Base-by-base conservation (phyloP, 2,329 filamentous ascomycete species). In the Diplodia scrobiculata region DNA sequence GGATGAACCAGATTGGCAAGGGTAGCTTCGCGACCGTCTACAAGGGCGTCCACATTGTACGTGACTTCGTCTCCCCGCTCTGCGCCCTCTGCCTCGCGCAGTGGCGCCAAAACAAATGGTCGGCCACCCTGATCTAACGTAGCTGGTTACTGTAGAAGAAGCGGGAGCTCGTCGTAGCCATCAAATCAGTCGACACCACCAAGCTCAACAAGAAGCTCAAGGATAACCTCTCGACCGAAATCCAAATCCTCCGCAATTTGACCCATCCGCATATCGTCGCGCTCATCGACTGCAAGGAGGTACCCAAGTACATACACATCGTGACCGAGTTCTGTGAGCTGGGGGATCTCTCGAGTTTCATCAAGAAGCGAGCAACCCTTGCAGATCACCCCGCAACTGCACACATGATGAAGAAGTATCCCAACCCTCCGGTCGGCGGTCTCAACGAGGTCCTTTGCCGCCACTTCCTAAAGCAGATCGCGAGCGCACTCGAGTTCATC, bases 321-420 rank as follows among this genome's bases (percentile, higher is more conserved):
- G 89, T 98, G 69, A 99, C 98, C 94, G 95, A 99, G 80, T 98
- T 96, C 79, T 98, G 95, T 80, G 92, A 96, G 75, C 85, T 99
- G 48, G 94, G 95, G 25, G 95, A 99, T 75, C 81, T 99, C 67
- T 96, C 95, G 11, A 84, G 94, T 64, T 98, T 99, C 79, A 97
- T 99, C 81, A 96, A 95, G 84, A 96, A 95, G 80, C 87, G 94
- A 68, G 88, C 94, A 68, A 91, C 89, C 74, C 86, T 97, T 53
- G 85, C 84, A 52, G 89, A 89, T 60, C 90, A 96, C 75, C 87
- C 90, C 32, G 89, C 91, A 63, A 95, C 94, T 3, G 86, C 87
- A 74, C 92, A 96, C 71, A 94, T 98, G 87, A 92, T 96, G 68
- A 86, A 89, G 73, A 97, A 96, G 77, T 98, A 99, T 74, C 94